Evolutionary conservation across 73 alveolate genomes (phyloP).

Genomic region (Paramecium sonneborni): DNA sequence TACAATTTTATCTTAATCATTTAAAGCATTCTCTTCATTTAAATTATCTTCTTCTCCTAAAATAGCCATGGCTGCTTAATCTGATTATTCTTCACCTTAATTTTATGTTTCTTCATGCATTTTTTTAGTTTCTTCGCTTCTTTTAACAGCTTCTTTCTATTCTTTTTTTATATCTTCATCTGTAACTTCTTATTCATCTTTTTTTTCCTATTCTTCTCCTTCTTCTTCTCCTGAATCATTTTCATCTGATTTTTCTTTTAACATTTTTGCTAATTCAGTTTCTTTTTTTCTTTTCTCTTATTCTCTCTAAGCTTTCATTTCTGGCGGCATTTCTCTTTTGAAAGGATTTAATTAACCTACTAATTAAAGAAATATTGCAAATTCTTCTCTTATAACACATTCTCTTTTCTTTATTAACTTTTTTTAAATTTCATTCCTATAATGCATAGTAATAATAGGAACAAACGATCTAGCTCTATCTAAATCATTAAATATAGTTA

Average conservation of each 20-base stretch:
- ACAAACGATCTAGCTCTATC: conserved; percentile 38
- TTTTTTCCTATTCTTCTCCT: not conserved
- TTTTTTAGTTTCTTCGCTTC: conserved; percentile 20
- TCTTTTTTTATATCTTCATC: not conserved
- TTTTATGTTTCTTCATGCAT: not conserved
- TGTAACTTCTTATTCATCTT: not conserved
- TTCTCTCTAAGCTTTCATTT: not conserved
- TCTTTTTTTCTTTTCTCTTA: not conserved
- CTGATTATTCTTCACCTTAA: not conserved
- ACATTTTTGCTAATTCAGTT: conserved; percentile 42
- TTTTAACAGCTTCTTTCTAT: not conserved
- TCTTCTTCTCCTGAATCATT: not conserved
- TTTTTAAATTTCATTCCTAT: not conserved
- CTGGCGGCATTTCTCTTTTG: conserved; percentile 20
- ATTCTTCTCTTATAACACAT: conserved; percentile 19
- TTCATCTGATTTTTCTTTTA: not conserved
- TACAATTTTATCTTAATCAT: not conserved
- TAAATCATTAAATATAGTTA: not conserved
- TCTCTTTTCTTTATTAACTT: not conserved
- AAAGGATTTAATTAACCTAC: conserved; percentile 35
- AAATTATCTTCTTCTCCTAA: not conserved
- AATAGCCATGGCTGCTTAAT: not conserved
- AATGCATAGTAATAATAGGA: conserved; percentile 46
- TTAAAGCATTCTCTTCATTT: not conserved
- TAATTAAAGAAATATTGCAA: not conserved